Base-by-base conservation (phyloP, 2,329 filamentous ascomycete genomes). In the Monosporascus sp. region DNA sequence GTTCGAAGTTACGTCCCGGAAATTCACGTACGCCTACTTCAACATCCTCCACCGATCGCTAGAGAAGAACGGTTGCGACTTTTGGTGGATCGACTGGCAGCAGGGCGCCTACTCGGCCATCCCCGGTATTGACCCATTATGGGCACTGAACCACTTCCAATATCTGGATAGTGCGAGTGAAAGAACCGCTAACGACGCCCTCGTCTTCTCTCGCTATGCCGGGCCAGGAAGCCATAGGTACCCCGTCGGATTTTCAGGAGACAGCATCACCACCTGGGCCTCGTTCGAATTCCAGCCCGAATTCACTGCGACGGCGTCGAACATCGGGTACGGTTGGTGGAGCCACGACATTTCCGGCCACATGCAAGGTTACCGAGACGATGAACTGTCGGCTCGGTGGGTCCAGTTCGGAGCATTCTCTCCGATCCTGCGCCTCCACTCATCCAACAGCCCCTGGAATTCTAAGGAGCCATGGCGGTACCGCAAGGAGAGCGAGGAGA, bases 31-130 rank as follows among this genome's bases (percentile, higher is more conserved):
- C 36, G 82, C 81, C 0, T 85, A 81, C 58, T 76, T 85, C 45
- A 73, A 78, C 48, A 74, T 84, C 2, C 70, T 86, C 5, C 80
- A 84, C 53, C 72, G 76, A 14, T 68, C 72, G 15, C 70, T 85
- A 27, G 82, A 86, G 55, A 70, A 76, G 1, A 69, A 80, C 8
- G 82, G 79, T 1, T 73, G 77, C 22, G 82, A 86, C 60, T 84
- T 86, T 52, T 85, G 82, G 81, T 86, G 83, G 83, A 74, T 85
- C 27, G 83, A 86, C 62, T 86, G 83, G 83, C 83, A 86, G 64
- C 83, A 86, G 63, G 83, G 83, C 1, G 68, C 71, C 2, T 70
- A 74, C 52, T 81, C 81, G 1, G 72, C 74, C 36, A 72, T 84
- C 6, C 76, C 74, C 0, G 81, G 81, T 1, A 69, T 86, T 3